Base-by-base conservation (phyloP, 2,329 filamentous ascomycete species). In the Didymella lethalis region DNA sequence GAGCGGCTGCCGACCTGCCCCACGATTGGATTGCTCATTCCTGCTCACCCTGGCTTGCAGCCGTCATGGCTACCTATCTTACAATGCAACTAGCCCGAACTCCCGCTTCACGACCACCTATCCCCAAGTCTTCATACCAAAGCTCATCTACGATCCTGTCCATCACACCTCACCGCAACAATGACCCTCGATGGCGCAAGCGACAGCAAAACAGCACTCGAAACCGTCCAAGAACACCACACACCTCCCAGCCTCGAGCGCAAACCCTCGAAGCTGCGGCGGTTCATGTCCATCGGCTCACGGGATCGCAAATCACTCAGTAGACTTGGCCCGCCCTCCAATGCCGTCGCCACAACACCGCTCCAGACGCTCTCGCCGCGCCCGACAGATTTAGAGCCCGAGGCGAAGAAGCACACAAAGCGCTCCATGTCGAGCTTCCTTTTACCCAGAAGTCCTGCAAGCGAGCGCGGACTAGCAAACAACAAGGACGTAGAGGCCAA, bases 281-380 rank as follows among this genome's bases (percentile, higher is more conserved):
- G 56, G n/a, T 50, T 54, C 34, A 54, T 59, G 41, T 59, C 56
- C 18, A 50, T 59, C 23, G 29, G 50, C 23, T 54, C 51, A 1
- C 38, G 41, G 16, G 28, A 26, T 16, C 26, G 28, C 10, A 47
- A 20, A 23, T 5, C 11, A 5, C 1, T 18, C 2, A 26, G n/a
- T n/a, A 50, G 34, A 26, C 16, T 14, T 18, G 7, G 16, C 4
- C 36, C n/a, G n/a, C 16, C 34, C 26, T 26, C 25, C 2, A 47
- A 25, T 2, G 14, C 12, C 48, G 26, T 16, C 32, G 28, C 12
- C 29, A 41, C 28, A 11, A 4, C 55, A 29, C 10, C 50, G 16
- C 34, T 48, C 31, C 31, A 50, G 41, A 20, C 25, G 11, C 46
- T 54, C 40, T 50, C 47, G 16, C 46, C 46, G 0, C 50, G 47